Percentiles rank a stretch among this genome's conserved stretches.
Conservation (phyloP, 2,329 filamentous ascomycete genomes). For the Alternaria arborescens region DNA sequence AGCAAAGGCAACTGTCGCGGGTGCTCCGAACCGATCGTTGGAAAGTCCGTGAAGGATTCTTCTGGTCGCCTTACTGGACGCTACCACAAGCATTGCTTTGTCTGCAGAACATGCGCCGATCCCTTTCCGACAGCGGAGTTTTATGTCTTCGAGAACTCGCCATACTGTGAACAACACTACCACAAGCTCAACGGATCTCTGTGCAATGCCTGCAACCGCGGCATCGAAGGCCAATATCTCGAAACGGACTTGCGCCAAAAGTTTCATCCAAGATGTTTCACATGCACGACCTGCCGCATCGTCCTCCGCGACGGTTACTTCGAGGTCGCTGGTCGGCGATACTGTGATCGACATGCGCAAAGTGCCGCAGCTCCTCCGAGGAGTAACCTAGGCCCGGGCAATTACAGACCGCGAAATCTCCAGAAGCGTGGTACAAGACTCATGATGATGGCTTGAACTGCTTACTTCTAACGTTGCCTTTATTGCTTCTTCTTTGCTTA, state of each 20-base stretch:
- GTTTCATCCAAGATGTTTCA: constrained; percentile 87
- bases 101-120: constrained; percentile 81
- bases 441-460: constrained; percentile 59
- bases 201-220: constrained; percentile 78
- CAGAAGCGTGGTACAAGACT: constrained; percentile 60
- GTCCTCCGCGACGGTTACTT: constrained; percentile 87
- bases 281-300: constrained; percentile 78
- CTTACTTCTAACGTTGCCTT: neutral
- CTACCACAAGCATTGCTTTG: constrained; percentile 95
- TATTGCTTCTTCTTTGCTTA: neutral
- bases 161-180: constrained; percentile 92
- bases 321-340: constrained; percentile 80
- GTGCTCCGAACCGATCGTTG: constrained; percentile 79
- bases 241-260: constrained; percentile 81
- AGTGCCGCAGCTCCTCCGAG: constrained; percentile 56
- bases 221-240: constrained; percentile 93
- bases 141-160: constrained; percentile 86
- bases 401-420: constrained; percentile 49
- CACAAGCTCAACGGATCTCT: constrained; percentile 89
- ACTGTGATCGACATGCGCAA: constrained; percentile 87
- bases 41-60: constrained; percentile 92
- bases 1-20: constrained; percentile 83
- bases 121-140: constrained; percentile 90
- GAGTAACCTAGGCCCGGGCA: constrained; percentile 51
- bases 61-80: constrained; percentile 91